These are phyloP conservation scores for Macrotyloma uniflorum DNA, from an alignment of 306 rosid genomes.

Conservation along the genomic window DNA sequence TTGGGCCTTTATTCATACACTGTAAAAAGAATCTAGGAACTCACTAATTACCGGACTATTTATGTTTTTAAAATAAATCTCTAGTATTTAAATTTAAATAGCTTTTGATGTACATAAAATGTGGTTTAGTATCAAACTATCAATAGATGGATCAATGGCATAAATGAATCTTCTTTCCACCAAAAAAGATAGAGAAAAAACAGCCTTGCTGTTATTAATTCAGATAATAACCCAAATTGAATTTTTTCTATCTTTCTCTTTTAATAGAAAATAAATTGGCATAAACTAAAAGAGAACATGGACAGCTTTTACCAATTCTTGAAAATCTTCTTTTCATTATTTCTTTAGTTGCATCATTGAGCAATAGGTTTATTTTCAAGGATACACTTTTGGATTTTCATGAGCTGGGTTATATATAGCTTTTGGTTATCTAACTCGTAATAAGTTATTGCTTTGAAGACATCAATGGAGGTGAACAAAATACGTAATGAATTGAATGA, in stretches of 20 bases:
- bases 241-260: constrained; percentile 10
- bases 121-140: constrained; percentile 8
- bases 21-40: constrained; percentile 20
- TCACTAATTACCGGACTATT: background rate
- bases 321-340: background rate
- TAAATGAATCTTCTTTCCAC: background rate
- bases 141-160: constrained; percentile 17
- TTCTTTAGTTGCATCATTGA: constrained; percentile 19
- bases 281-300: constrained; percentile 13
- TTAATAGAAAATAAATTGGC: background rate
- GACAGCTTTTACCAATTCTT: background rate
- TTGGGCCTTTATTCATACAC: background rate
- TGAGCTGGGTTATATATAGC: constrained; percentile 6
- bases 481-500: constrained; percentile 60
- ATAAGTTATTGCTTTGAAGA: constrained; percentile 47
- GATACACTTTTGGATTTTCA: constrained; percentile 2
- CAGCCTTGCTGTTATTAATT: constrained; percentile 1
- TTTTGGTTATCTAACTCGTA: constrained; percentile 37
- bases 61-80: background rate
- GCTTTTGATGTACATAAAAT: background rate
- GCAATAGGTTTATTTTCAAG: constrained; percentile 2
- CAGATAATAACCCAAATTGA: constrained; percentile 6
- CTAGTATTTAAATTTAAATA: constrained; percentile 3
- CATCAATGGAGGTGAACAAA: constrained; percentile 51
- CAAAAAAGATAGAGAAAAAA: background rate